Evolutionary conservation across 1,284 basidiomycete species (phyloP).

Genomic region (Sporisorium iseilematis-ciliati): DNA sequence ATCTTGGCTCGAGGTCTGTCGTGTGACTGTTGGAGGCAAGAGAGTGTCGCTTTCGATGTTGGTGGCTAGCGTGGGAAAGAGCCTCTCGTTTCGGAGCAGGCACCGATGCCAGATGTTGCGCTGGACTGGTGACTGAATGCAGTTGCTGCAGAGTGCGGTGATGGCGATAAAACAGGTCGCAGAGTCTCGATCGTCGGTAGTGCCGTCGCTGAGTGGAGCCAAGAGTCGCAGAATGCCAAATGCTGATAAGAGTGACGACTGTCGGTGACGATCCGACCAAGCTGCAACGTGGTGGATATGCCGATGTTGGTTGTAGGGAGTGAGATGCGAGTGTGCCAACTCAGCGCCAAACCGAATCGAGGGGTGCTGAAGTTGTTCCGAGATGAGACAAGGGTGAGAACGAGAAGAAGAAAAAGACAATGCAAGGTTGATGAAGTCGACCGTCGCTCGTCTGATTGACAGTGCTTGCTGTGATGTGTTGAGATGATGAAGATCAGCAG

Average conservation of each 20-base stretch:
- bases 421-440: neutral
- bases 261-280: neutral
- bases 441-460: neutral
- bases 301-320: neutral
- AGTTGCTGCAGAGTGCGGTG: no score
- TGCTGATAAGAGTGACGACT: neutral
- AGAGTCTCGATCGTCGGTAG: neutral
- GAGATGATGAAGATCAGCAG: neutral
- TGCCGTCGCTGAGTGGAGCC: neutral
- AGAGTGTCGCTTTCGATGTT: neutral
- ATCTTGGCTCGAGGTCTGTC: conserved; percentile 8
- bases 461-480: neutral
- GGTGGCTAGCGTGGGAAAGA: conserved; percentile 3
- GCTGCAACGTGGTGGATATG: neutral
- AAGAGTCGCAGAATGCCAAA: no score
- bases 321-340: neutral
- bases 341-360: neutral
- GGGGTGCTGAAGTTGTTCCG: neutral
- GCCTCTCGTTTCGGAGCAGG: neutral
- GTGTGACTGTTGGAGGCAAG: neutral
- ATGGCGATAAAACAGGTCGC: neutral
- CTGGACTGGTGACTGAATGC: no score
- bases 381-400: neutral
- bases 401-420: neutral
- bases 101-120: neutral